Evolutionary conservation across 1,139 yeast species (phyloP).

Genomic region (Scheffersomyces cryptocercus): DNA sequence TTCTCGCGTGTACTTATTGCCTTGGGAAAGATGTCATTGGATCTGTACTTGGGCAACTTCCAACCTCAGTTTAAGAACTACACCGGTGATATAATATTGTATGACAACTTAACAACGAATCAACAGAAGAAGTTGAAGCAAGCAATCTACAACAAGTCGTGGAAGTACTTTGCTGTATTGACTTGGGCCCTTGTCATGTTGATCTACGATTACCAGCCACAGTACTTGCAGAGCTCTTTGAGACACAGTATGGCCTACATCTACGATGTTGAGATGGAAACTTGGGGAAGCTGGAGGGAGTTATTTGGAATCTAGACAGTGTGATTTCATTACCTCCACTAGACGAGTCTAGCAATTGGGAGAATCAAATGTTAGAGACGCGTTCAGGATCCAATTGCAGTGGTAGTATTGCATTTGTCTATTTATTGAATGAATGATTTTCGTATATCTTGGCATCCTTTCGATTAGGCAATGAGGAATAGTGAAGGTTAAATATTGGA

Average conservation of each 20-base stretch:
- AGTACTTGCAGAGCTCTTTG: conserved; percentile 64
- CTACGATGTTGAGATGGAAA: conserved; percentile 55
- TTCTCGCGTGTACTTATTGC: conserved; percentile 61
- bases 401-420: no score
- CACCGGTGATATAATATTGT: conserved; percentile 23
- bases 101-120: conserved; percentile 28
- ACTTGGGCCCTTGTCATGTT: conserved; percentile 80
- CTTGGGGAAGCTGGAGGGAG: conserved; percentile 45
- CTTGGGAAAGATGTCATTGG: conserved; percentile 47
- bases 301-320: conserved; percentile 33
- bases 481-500: no score
- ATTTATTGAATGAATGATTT: no score
- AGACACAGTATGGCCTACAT: conserved; percentile 73
- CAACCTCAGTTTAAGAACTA: conserved; percentile 35
- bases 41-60: conserved; percentile 34
- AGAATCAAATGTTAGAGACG: no score
- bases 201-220: conserved; percentile 64
- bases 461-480: no score
- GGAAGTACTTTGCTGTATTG: conserved; percentile 68
- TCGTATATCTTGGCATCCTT: no score
- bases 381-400: no score
- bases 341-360: no score
- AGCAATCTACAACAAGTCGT: conserved; percentile 44
- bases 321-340: no score
- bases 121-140: conserved; percentile 37